Evolutionary conservation across 805 yeast genomes (phyloP).

Genomic region (Cyberlindnera maritima): DNA sequence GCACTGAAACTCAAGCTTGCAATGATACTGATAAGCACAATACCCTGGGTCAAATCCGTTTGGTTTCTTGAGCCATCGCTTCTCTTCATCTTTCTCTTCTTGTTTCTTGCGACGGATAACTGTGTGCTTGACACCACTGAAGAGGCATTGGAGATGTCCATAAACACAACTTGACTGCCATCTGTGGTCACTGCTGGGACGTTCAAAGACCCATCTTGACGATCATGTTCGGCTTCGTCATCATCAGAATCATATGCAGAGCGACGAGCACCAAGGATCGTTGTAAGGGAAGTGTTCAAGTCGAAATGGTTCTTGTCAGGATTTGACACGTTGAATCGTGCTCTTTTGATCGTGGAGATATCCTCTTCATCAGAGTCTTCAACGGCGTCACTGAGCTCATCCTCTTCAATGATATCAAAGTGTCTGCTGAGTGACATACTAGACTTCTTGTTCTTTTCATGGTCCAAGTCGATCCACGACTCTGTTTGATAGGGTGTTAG

Average conservation of each 20-base stretch:
- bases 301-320: background rate
- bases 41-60: constrained; percentile 5
- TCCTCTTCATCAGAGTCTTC: constrained; percentile 4
- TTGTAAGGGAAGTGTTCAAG: constrained; percentile 18
- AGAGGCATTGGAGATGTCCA: constrained; percentile 14
- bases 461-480: constrained; percentile 16
- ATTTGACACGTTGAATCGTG: background rate
- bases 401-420: background rate
- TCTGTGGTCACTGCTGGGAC: background rate
- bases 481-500: constrained; percentile 4
- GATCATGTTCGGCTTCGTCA: background rate
- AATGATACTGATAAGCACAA: constrained; percentile 11
- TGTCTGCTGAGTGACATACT: background rate
- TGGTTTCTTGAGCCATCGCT: background rate
- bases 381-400: background rate
- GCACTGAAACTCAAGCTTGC: constrained; percentile 20
- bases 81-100: constrained; percentile 3
- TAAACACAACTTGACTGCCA: constrained; percentile 9
- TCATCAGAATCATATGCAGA: background rate
- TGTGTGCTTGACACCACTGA: constrained; percentile 8
- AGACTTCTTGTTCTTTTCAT: background rate
- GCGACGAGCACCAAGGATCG: constrained; percentile 10
- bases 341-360: background rate
- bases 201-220: background rate
- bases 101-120: constrained; percentile 3